phyloP scores from a whole-genome alignment of 345 rosid genomes.

The Salix exigua region DNA sequence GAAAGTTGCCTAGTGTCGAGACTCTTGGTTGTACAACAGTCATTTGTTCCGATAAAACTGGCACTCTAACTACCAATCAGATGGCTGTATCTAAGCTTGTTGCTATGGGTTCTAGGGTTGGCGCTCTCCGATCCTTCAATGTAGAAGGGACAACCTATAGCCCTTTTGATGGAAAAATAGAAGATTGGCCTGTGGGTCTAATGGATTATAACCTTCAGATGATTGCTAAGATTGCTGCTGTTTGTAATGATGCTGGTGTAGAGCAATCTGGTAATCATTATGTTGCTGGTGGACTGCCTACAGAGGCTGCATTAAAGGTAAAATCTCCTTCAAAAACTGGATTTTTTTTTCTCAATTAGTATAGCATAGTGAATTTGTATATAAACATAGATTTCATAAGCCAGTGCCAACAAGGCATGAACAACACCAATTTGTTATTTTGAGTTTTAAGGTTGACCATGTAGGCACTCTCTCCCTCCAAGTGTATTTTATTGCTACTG shows the following conservation, averaged over 20 bases:
- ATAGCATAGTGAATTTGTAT: too few relatives aligned
- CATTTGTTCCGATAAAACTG: constrained; percentile 90
- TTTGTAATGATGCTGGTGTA: constrained; percentile 85
- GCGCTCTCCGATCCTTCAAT: constrained; percentile 61
- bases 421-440: background rate
- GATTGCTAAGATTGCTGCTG: constrained; percentile 82
- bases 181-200: constrained; percentile 58
- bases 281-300: constrained; percentile 72
- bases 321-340: background rate
- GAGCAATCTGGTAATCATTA: constrained; percentile 64
- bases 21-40: constrained; percentile 96
- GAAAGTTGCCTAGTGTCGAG: constrained; percentile 91
- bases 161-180: constrained; percentile 80
- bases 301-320: constrained; percentile 99
- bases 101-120: constrained; percentile 72
- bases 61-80: constrained; percentile 89
- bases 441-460: background rate
- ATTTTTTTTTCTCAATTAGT: background rate
- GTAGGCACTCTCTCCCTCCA: background rate
- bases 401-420: too few relatives aligned
- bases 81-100: constrained; percentile 83
- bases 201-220: constrained; percentile 88
- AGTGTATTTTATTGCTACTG: constrained; percentile 1
- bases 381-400: too few relatives aligned
- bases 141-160: constrained; percentile 81